phyloP scores from a whole-genome alignment of 768 basidiomycete genomes.

The Mrakia blollopis region DNA sequence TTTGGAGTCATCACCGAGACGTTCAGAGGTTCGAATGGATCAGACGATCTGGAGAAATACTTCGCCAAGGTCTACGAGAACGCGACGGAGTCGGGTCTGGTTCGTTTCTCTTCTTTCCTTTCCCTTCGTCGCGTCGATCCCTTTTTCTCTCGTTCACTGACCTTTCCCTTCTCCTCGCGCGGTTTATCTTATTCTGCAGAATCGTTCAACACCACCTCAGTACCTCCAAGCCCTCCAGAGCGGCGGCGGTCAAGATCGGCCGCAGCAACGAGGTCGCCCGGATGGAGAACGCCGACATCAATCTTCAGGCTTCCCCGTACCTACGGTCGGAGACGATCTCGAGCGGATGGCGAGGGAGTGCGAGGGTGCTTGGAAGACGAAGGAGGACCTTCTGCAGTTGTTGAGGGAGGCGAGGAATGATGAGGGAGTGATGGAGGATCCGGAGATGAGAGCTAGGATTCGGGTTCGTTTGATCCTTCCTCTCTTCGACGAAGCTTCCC shows the following conservation, averaged over 20 bases:
- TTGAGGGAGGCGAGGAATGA: slow-evolving; percentile 8
- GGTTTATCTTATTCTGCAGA: background rate
- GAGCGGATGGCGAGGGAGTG: slow-evolving; percentile 25
- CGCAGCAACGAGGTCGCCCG: background rate
- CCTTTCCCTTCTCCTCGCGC: no score
- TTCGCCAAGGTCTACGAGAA: slow-evolving; percentile 21
- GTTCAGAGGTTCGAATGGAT: slow-evolving; percentile 9
- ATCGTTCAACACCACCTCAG: background rate
- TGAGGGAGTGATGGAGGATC: background rate
- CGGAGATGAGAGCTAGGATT: slow-evolving; percentile 10
- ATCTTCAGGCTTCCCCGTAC: slow-evolving; percentile 6
- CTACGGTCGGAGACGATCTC: slow-evolving; percentile 20
- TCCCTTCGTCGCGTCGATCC: background rate
- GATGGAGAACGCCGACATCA: background rate
- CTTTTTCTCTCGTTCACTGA: background rate
- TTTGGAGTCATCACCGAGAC: slow-evolving; percentile 18
- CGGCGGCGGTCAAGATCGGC: slow-evolving; percentile 6
- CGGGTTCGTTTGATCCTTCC: background rate
- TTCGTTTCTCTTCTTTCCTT: slow-evolving; percentile 1
- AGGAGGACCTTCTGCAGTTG: slow-evolving; percentile 7
- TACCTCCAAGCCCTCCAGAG: slow-evolving; percentile 6
- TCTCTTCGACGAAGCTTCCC: background rate
- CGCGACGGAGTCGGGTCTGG: slow-evolving; percentile 11
- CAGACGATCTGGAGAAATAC: slow-evolving; percentile 27
- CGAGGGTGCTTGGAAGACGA: slow-evolving; percentile 14